These are phyloP conservation scores for Malassezia yamatoensis DNA, from an alignment of 1,284 basidiomycete species.

Conservation along the genomic window DNA sequence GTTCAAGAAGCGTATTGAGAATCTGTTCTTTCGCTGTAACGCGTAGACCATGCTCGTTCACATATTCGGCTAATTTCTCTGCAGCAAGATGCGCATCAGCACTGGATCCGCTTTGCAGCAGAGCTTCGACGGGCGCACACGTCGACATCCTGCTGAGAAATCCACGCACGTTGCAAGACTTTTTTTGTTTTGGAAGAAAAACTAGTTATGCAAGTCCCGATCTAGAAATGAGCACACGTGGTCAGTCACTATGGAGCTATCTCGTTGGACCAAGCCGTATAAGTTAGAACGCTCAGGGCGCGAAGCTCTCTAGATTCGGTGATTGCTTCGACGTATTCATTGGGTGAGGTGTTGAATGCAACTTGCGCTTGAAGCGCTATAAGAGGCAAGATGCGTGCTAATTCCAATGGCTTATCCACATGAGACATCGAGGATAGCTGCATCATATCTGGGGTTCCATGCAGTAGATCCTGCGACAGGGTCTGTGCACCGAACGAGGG, in stretches of 20 bases:
- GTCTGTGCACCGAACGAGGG: conserved; percentile 35
- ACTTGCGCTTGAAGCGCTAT: conserved; percentile 65
- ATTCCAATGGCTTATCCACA: conserved; percentile 51
- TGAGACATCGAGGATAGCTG: conserved; percentile 18
- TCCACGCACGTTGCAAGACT: neutral
- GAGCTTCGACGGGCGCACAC: conserved; percentile 40
- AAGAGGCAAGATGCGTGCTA: conserved; percentile 68
- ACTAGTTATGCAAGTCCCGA: neutral
- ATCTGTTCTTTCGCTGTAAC: conserved; percentile 46
- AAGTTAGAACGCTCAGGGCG: conserved; percentile 17
- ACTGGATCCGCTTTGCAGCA: conserved; percentile 37
- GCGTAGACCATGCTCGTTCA: conserved; percentile 43
- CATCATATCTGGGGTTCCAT: conserved; percentile 53
- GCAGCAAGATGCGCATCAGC: conserved; percentile 35
- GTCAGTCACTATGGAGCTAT: neutral
- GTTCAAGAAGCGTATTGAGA: conserved; percentile 49
- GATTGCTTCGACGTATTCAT: conserved; percentile 62
- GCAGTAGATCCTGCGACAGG: conserved; percentile 8
- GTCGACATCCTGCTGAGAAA: conserved; percentile 13
- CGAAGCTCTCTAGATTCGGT: conserved; percentile 15
- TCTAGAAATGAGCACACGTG: neutral
- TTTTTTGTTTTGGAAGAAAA: neutral
- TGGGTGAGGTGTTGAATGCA: conserved; percentile 63
- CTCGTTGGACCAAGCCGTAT: conserved; percentile 15
- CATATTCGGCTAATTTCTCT: conserved; percentile 46